phyloP scores from a whole-genome alignment of 2,329 filamentous ascomycete species.

The Mollisia scopiformis region DNA sequence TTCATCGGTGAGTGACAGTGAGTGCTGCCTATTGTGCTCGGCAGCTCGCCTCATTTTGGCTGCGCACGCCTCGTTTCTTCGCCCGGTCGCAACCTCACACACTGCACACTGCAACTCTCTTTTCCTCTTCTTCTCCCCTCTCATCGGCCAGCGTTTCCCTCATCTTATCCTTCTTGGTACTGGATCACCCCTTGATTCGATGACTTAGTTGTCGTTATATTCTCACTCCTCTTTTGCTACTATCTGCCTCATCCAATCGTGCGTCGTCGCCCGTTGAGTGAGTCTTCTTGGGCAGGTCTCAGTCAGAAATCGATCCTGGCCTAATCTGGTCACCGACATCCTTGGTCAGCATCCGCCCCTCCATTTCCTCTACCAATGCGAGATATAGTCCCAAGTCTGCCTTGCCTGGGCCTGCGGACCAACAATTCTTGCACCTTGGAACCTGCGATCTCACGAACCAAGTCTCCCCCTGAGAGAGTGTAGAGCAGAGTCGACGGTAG shows the following conservation, averaged over 20 bases:
- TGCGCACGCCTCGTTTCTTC: neutral
- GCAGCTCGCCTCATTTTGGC: neutral
- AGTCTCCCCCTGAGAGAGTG: slow-evolving; percentile 19
- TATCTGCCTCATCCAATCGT: neutral
- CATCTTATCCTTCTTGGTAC: neutral
- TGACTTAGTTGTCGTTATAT: neutral
- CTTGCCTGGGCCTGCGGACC: slow-evolving; percentile 21
- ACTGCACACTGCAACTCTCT: no score
- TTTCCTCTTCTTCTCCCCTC: neutral
- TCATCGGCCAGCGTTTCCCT: neutral
- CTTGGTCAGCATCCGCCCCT: slow-evolving; percentile 5
- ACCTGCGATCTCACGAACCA: slow-evolving; percentile 11
- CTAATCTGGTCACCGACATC: slow-evolving; percentile 10
- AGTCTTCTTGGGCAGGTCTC: neutral
- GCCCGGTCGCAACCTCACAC: neutral
- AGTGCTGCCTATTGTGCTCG: neutral
- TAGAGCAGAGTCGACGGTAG: slow-evolving; percentile 1
- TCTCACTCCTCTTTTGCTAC: neutral
- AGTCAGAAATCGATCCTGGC: neutral
- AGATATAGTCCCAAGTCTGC: slow-evolving; percentile 28
- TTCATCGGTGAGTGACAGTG: neutral
- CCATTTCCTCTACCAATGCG: slow-evolving; percentile 10
- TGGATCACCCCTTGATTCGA: neutral
- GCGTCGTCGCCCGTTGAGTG: no score
- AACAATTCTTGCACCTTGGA: slow-evolving; percentile 7